Base-by-base conservation (phyloP, 176 grass and related monocot genomes). In the Raddia guianensis region DNA sequence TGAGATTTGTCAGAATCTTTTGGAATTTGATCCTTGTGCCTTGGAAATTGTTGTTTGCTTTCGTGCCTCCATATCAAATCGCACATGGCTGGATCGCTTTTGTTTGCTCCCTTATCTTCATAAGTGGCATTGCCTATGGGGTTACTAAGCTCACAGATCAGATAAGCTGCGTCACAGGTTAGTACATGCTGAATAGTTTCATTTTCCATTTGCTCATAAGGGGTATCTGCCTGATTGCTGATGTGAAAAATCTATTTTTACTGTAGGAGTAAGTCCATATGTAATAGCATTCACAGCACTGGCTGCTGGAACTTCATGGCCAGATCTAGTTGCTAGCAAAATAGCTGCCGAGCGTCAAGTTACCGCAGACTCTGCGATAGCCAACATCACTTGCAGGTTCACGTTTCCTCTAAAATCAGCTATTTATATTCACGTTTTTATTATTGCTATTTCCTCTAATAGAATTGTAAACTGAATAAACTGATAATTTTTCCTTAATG, bases 341-440 rank as follows among this genome's bases (percentile, higher is more conserved):
- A 98, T 98, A 76, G 95, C 95, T 67, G 92, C 95, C 48, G 92
- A 98, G 80, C 95, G 95, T 78, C 95, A 98, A 87, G 40, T 92
- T 42, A 98, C 92, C 1, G 95, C 95, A 49, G 90, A 98, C 86
- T 98, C 95, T 64, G 95, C 95, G 49, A 98, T 98, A 40, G 88
- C 95, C 49, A 98, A 98, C 79, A 98, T 98, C 76, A 98, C 90
- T 75, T 98, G 95, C 91, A 97, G 95, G 95, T 94, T 82, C 50
- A 44, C 15, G 45, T 21, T 10, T 72, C 9, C 73, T 67, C 45
- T n/a, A 32, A 58, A 56, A 59, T 66, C n/a, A 78, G 12, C 44
- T 73, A 1, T 8, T 20, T 7, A 7, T 8, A 43, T 64, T 40
- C 8, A 53, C 19, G n/a, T 64, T 59, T 21, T 9, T 0, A 12